Evolutionary conservation across 139 green algal genomes (phyloP).

Genomic region (Chlamydomonas sphaeroides): DNA sequence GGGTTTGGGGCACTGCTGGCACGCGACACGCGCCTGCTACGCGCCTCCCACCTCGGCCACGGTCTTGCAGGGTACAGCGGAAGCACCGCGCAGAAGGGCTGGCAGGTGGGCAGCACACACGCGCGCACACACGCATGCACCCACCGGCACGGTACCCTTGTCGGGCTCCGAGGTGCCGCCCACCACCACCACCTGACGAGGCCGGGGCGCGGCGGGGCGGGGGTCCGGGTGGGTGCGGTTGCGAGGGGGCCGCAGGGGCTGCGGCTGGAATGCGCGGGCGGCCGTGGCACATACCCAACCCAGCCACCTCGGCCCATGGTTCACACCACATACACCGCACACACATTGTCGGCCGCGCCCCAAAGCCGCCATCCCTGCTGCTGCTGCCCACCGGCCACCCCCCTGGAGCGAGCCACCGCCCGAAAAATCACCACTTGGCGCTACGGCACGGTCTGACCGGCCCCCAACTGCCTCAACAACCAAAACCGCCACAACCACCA

Average conservation of each 20-base stretch:
- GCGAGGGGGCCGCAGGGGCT: background rate
- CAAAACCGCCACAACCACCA: background rate
- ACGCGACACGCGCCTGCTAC: no score
- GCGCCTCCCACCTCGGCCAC: no score
- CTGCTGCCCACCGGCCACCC: no score
- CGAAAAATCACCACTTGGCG: no score
- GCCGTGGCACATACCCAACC: background rate
- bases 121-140: background rate
- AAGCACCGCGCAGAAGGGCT: no score
- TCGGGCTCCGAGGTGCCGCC: background rate
- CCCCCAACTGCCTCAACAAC: background rate
- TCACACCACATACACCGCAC: background rate
- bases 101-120: no score
- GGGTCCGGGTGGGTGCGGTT: background rate
- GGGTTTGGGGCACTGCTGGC: background rate
- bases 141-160: background rate
- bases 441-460: no score
- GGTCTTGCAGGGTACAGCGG: no score
- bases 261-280: background rate
- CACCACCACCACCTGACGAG: background rate
- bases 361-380: no score
- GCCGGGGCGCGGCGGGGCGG: no score
- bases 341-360: no score
- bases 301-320: background rate
- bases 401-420: no score